A percentile compares a stretch with the other conserved stretches of the same genome.
These are phyloP conservation scores for Bombardia bombarda DNA, from an alignment of 495 filamentous ascomycete species.

Conservation along the genomic window DNA sequence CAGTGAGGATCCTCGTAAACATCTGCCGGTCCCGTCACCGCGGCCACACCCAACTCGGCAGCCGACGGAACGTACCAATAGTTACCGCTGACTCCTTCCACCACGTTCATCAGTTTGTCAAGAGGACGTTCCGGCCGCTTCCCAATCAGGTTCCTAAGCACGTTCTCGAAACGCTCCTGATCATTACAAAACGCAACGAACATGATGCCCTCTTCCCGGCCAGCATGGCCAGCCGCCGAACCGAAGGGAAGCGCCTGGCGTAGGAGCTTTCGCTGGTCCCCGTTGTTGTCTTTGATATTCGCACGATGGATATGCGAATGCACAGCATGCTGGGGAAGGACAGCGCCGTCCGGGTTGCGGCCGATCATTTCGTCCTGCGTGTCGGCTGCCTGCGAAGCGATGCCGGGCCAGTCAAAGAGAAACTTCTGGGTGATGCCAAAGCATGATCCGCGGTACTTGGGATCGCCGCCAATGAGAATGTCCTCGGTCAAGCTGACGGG, in stretches of 20 bases:
- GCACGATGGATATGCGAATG: neutral
- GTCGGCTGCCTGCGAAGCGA: neutral
- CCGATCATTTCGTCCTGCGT: slow-evolving; percentile 1
- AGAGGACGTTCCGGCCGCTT: slow-evolving; percentile 8
- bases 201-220: slow-evolving; percentile 15
- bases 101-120: slow-evolving; percentile 10
- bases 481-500: slow-evolving; percentile 1
- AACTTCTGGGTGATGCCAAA: slow-evolving; percentile 1
- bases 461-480: neutral
- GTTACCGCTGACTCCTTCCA: neutral
- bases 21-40: neutral
- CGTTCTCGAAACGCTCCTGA: slow-evolving; percentile 14
- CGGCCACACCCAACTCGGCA: neutral
- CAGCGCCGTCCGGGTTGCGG: neutral
- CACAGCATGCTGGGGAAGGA: neutral
- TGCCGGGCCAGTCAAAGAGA: slow-evolving; percentile 1
- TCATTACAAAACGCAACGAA: slow-evolving; percentile 19
- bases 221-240: neutral
- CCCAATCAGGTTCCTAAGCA: slow-evolving; percentile 13
- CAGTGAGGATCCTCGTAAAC: slow-evolving; percentile 2
- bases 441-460: neutral
- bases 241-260: slow-evolving; percentile 1
- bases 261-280: neutral
- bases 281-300: neutral
- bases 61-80: slow-evolving; percentile 1